Base-by-base conservation (phyloP, 768 basidiomycete genomes). In the Mycena galopus region DNA sequence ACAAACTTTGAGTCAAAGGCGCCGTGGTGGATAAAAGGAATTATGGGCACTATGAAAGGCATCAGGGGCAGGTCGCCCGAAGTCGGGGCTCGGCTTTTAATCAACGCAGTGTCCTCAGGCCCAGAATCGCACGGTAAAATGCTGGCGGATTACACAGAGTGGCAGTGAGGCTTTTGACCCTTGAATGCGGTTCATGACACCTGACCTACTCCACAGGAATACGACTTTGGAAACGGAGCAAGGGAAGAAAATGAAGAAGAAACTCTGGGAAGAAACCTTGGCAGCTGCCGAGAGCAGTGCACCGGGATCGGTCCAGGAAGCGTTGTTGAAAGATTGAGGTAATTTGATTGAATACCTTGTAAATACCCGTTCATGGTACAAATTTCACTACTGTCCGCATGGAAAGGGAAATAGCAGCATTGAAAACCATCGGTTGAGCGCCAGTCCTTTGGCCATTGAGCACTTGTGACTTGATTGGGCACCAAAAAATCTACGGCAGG, bases 391-490 rank as follows among this genome's bases (percentile, higher is more conserved):
- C 21, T 73, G 62, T 30, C 4, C 65, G 69, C 55, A 57, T 32
- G 14, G 11, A 9, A 27, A 29, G 32, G 23, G 12, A 57, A 73
- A 42, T 16, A n/a, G 16, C 55, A 29, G 37, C 19, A 44, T n/a
- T n/a, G 0, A 57, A 75, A 57, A 84, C 86, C 74, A 90, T 90
- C 94, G 84, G 78, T 93, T 95, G 53, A 95, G 83, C 57, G 93
- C 93, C 25, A 95, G 86, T 11, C 94, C 93, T 77, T 95, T 95
- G 76, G 10, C 94, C 93, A 76, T 95, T 95, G 76, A 95, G 81
- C 16, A 92, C 91, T 67, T 92, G 85, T n/a, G 55, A 95, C 92
- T 78, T 95, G 94, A 70, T 90, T 86, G 69, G 88, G 87, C 16
- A 94, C 78, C 73, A 73, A n/a, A 73, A 27, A 83, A 76, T 11